Evolutionary conservation across 78 protist genomes (phyloP), one percentile per base, ranked within the genome.

Genomic region (Dictyostelium capitatum): DNA sequence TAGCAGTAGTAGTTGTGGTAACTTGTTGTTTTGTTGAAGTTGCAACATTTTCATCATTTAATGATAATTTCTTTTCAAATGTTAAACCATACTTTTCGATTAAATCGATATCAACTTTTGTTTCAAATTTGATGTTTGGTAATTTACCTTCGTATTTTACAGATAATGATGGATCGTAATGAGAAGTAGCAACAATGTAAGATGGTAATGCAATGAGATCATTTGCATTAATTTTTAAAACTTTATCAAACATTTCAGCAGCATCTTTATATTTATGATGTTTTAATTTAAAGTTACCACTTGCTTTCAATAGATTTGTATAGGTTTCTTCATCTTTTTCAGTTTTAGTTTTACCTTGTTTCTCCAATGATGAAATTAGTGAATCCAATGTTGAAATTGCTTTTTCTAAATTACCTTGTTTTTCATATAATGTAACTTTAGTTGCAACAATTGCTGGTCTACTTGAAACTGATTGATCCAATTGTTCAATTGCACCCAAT

Each of bases 241-340:
- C 59, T 56, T 56, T 87, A 23, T 87, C 93, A 64, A 75, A 87
- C 28, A 53, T 72, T 6, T 64, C 78, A 3, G 93, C 83, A 9
- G 93, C 93, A 37, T 87, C 93, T 50, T 65, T 87, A 43, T 87
- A 77, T 48, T 87, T 87, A 1, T 59, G 84, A 65, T 87, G 93
- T 37, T 87, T 87, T 73, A 87, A 46, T 50, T 87, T 87, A n/a
- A 87, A 87, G 69, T 87, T 87, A 57, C 85, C 93, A 43, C 57
- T 51, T 4, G 80, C 53, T 56, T 77, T 87, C 32, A 87, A n/a
- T 17, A 87, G 73, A 48, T 37, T 51, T 11, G 65, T 43, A 62
- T 53, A 74, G 5, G 62, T 47, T 6, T 87, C 93, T 17, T 77
- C 70, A 47, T 87, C 93, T 62, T 74, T 43, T 50, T 87, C 93